Base-by-base conservation (phyloP, 257 asterid species). In the Ocimum tenuiflorum region DNA sequence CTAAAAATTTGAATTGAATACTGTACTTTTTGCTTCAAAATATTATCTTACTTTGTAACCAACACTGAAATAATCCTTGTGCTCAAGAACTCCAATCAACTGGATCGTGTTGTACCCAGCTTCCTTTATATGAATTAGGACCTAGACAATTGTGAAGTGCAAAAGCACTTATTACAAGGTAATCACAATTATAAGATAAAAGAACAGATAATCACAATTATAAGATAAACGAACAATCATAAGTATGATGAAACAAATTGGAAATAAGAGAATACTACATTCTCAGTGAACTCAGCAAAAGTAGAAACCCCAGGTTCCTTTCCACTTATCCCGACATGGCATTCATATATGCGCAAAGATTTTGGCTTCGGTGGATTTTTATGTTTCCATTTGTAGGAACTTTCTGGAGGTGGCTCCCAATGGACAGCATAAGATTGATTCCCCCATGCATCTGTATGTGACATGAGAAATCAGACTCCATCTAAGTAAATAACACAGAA, bases 321-420 rank as follows among this genome's bases (percentile, higher is more conserved):
- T 52, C 95, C 97, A 80, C 90, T 83, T 52, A 92, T 86, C 77
- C 99, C 99, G 75, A 92, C 84, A 78, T 92, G 99, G 52, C 99
- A 92, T 73, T 92, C 99, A 72, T 92, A 92, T 61, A 89, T 84
- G 67, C 99, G 95, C 74, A 92, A 75, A 18, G 95, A 84, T 69
- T 82, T 87, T 39, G 99, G 96, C 61, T 84, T 88, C 67, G 79
- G 71, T 23, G 95, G 97, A 70, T 70, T 85, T 57, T 83, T 79
- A 77, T 87, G 85, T 74, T 70, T 89, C 99, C 99, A 92, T 59
- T 62, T 84, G 78, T 92, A 84, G 67, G 83, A 79, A 70, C 78
- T 72, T 72, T 87, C 97, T 5, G 96, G 96, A 79, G 96, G 82
- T 50, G 96, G 97, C 77, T 92, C 99, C 99, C 99, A 92, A 41